These are phyloP conservation scores for Lecanosticta acicola DNA, from an alignment of 2,329 filamentous ascomycete species.

Conservation along the genomic window DNA sequence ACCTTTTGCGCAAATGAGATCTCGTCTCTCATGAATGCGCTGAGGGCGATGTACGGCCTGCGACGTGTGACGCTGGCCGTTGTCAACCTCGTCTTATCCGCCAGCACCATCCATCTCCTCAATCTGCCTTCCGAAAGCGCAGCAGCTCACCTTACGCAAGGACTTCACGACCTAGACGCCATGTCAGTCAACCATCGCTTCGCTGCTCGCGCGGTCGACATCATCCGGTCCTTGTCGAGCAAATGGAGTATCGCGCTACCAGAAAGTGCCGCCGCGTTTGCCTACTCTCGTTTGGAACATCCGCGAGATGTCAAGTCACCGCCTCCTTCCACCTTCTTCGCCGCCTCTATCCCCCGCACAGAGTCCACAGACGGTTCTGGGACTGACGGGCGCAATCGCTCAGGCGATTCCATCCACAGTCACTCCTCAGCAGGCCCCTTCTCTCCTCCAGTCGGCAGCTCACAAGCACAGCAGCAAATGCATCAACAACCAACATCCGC, in stretches of 20 bases:
- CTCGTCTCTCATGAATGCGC: constrained; percentile 37
- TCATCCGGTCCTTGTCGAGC: constrained; percentile 38
- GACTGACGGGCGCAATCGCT: constrained; percentile 18
- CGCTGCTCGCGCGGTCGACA: constrained; percentile 39
- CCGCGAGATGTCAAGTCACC: constrained; percentile 17
- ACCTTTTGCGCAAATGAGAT: constrained; percentile 44
- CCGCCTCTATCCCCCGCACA: constrained; percentile 27
- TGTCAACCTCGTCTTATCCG: constrained; percentile 39
- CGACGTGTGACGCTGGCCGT: constrained; percentile 37
- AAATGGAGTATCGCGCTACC: constrained; percentile 43
- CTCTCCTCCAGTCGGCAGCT: constrained; percentile 11
- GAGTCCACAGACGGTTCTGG: constrained; percentile 8
- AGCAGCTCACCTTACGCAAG: constrained; percentile 37
- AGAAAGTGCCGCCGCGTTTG: constrained; percentile 30
- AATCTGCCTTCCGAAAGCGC: constrained; percentile 38
- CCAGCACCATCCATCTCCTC: constrained; percentile 42
- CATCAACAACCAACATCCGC: constrained; percentile 19
- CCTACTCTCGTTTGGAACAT: constrained; percentile 22
- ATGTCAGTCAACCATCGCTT: constrained; percentile 42
- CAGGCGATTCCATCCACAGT: constrained; percentile 18
- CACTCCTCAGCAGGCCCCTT: constrained; percentile 19
- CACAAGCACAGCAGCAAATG: constrained; percentile 6
- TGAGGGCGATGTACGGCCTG: constrained; percentile 42
- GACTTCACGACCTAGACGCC: constrained; percentile 39
- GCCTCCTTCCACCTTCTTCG: constrained; percentile 28